Conservation (phyloP, 169 alveolate species). For the Plasmodium malariae region DNA sequence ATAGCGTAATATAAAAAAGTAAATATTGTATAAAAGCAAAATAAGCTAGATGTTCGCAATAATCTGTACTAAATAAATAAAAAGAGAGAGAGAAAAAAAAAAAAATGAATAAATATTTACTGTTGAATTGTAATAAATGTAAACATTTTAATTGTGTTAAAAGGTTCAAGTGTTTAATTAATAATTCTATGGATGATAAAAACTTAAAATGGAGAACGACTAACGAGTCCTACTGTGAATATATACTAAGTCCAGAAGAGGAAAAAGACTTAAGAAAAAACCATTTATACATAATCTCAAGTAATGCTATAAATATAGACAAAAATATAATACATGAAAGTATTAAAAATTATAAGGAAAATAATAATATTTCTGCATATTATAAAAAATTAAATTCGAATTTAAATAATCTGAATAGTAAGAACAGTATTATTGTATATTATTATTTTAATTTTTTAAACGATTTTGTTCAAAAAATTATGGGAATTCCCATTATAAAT, state of each 20-base stretch:
- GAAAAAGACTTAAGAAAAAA: conserved; percentile 38
- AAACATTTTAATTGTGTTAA: conserved; percentile 20
- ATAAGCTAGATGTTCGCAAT: no score
- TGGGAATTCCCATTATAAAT: conserved; percentile 42
- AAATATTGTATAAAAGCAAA: no score
- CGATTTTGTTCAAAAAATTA: conserved; percentile 22
- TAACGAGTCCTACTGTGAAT: conserved; percentile 71
- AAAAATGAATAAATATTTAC: conserved; percentile 35
- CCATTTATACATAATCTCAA: conserved; percentile 36
- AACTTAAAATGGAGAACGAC: conserved; percentile 69
- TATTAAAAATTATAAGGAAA: conserved; percentile 48
- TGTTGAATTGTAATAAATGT: conserved; percentile 4
- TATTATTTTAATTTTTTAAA: conserved; percentile 41
- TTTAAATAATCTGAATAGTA: conserved; percentile 29
- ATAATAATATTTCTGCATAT: conserved; percentile 45
- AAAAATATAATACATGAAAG: conserved; percentile 42
- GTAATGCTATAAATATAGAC: conserved; percentile 45
- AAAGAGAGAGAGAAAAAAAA: not conserved
- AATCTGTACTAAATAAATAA: not conserved
- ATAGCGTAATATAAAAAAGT: no score
- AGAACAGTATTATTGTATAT: conserved; percentile 7
- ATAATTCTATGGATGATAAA: conserved; percentile 25
- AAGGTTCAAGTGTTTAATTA: conserved; percentile 63
- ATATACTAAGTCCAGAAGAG: conserved; percentile 55
- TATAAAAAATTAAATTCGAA: conserved; percentile 44